Conservation (phyloP, 768 basidiomycete genomes). For the Trametes maxima region DNA sequence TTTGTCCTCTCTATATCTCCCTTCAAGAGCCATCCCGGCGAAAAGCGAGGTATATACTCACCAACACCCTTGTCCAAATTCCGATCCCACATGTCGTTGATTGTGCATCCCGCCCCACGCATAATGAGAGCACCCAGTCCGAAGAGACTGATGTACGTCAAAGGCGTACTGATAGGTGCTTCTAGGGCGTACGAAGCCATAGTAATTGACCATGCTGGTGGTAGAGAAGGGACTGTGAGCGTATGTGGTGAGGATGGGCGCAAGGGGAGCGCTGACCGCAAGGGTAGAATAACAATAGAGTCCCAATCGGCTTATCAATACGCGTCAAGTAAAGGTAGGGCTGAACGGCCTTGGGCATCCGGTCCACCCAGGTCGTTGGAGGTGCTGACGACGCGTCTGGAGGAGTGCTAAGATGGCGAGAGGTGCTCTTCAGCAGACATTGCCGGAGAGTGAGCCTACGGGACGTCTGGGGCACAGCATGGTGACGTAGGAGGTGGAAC, state of each 20-base stretch:
- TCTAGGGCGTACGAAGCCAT: slow-evolving; percentile 89
- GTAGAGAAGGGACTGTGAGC: background rate
- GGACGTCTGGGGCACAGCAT: background rate
- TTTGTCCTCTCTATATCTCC: slow-evolving; percentile 79
- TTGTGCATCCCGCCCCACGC: slow-evolving; percentile 98
- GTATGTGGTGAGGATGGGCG: too few species aligned
- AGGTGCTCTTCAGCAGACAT: background rate
- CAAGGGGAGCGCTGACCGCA: slow-evolving; percentile 64
- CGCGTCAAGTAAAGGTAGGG: slow-evolving; percentile 89
- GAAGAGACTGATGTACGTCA: slow-evolving; percentile 81
- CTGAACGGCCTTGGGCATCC: slow-evolving; percentile 54
- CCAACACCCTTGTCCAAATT: slow-evolving; percentile 92
- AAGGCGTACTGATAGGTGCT: slow-evolving; percentile 63
- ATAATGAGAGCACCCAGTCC: slow-evolving; percentile 91
- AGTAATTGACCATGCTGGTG: slow-evolving; percentile 93
- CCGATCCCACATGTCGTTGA: slow-evolving; percentile 98
- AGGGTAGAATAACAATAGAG: slow-evolving; percentile 88
- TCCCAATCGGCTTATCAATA: slow-evolving; percentile 96
- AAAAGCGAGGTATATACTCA: slow-evolving; percentile 37
- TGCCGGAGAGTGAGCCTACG: slow-evolving; percentile 2
- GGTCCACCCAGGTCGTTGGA: slow-evolving; percentile 64
- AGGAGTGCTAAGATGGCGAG: slow-evolving; percentile 19
- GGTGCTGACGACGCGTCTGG: slow-evolving; percentile 20
- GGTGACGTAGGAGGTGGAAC: background rate
- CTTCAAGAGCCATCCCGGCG: background rate